A percentile compares a stretch with the other conserved stretches of the same genome.
Conservation (phyloP, 768 basidiomycete genomes). For the Brasilioporus rufonigricans region DNA sequence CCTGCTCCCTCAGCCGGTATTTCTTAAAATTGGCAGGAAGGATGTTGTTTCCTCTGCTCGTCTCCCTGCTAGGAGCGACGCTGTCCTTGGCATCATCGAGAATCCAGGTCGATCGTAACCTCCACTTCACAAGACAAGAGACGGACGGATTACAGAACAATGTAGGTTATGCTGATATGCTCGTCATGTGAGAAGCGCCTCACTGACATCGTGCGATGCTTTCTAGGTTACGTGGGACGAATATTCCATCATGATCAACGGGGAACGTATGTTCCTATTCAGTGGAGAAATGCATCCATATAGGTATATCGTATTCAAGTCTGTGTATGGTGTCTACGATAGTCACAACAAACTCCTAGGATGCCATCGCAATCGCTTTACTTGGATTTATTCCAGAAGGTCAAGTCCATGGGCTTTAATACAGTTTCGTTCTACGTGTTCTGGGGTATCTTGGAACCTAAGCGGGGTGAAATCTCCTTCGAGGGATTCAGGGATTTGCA, state of each 20-base stretch:
- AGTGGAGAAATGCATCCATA: conserved; percentile 65
- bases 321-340: not conserved
- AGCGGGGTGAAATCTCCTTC: conserved; percentile 50
- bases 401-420: conserved; percentile 43
- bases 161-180: conserved; percentile 1
- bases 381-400: conserved; percentile 59
- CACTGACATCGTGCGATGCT: not conserved
- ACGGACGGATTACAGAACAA: conserved; percentile 17
- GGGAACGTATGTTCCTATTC: conserved; percentile 55
- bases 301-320: conserved; percentile 27
- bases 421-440: conserved; percentile 55
- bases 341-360: conserved; percentile 5
- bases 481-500: conserved; percentile 42
- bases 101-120: conserved; percentile 6
- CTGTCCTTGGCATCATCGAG: conserved; percentile 11
- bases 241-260: conserved; percentile 55
- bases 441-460: conserved; percentile 47
- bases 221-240: conserved; percentile 55
- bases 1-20: not conserved
- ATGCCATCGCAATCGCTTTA: conserved; percentile 37
- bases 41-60: conserved; percentile 13
- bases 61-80: conserved; percentile 10
- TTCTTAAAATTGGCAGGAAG: not conserved
- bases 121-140: conserved; percentile 14
- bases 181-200: not conserved